phyloP scores from a whole-genome alignment of 2,329 filamentous ascomycete genomes.

The Sarocladiaceae sp. region DNA sequence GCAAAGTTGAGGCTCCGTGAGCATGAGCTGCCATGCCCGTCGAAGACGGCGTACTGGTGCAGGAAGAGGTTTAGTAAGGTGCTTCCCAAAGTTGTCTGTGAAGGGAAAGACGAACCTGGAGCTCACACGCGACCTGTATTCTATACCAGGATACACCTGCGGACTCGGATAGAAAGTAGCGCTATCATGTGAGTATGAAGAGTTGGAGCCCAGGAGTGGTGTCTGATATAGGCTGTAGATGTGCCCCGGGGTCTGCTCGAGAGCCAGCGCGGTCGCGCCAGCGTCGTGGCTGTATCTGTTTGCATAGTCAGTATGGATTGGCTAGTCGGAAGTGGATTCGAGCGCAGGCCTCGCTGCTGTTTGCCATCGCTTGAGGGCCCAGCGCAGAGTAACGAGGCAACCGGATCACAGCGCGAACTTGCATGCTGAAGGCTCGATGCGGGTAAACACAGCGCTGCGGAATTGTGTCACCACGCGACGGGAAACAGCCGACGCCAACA shows the following conservation, averaged over 20 bases:
- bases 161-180: constrained; percentile 41
- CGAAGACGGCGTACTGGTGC: constrained; percentile 40
- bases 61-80: not conserved
- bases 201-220: constrained; percentile 37
- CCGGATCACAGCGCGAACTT: not conserved
- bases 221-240: constrained; percentile 47
- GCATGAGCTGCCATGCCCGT: constrained; percentile 50
- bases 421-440: constrained; percentile 1
- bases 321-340: not conserved
- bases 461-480: not conserved
- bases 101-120: constrained; percentile 39
- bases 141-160: constrained; percentile 41
- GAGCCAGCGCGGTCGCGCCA: constrained; percentile 43
- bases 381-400: not conserved
- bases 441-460: not conserved
- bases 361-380: not conserved
- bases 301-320: constrained; percentile 1
- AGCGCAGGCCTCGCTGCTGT: not conserved
- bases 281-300: constrained; percentile 51
- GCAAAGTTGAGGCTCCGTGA: constrained; percentile 37
- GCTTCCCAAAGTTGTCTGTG: too few relatives aligned
- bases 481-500: constrained; percentile 1
- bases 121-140: constrained; percentile 47
- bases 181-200: constrained; percentile 44
- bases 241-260: constrained; percentile 42